Percentiles rank a stretch among this genome's conserved stretches.
Conservation (phyloP, 768 basidiomycete species). For the Leucogyrophana mollusca region DNA sequence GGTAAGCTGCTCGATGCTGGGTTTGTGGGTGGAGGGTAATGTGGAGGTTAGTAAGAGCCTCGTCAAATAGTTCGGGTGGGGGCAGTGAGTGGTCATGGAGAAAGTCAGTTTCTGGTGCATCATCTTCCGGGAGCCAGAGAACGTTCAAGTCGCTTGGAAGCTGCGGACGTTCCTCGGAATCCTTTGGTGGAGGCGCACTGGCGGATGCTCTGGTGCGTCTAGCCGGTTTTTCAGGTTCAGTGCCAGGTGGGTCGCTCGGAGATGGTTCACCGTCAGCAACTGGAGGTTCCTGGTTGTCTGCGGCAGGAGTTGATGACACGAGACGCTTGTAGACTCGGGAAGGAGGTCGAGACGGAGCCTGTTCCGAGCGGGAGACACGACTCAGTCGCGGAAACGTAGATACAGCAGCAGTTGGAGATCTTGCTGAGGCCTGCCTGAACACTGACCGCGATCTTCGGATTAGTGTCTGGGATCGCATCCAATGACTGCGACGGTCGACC, state of each 20-base stretch:
- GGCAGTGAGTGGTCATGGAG: slow-evolving; percentile 46
- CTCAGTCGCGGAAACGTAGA: slow-evolving; percentile 13
- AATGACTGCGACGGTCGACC: slow-evolving; percentile 5
- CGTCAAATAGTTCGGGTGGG: slow-evolving; percentile 72
- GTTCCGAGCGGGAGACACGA: slow-evolving; percentile 26
- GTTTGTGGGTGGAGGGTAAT: slow-evolving; percentile 81
- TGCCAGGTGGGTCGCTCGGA: slow-evolving; percentile 9
- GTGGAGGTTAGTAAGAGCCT: slow-evolving; percentile 71
- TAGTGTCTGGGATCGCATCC: slow-evolving; percentile 38
- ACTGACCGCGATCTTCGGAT: slow-evolving; percentile 33
- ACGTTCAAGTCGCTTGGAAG: slow-evolving; percentile 59
- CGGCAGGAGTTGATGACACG: slow-evolving; percentile 17
- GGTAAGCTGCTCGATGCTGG: slow-evolving; percentile 69
- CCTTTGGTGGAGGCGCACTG: slow-evolving; percentile 4
- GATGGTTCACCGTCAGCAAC: slow-evolving; percentile 19
- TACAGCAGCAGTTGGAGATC: slow-evolving; percentile 22
- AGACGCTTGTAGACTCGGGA: slow-evolving; percentile 22
- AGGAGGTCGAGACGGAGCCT: slow-evolving; percentile 7
- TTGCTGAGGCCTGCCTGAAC: slow-evolving; percentile 24
- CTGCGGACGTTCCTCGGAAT: slow-evolving; percentile 33
- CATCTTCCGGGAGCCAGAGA: slow-evolving; percentile 59
- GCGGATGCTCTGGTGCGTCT: slow-evolving; percentile 16
- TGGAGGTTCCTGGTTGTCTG: slow-evolving; percentile 11
- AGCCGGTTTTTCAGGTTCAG: slow-evolving; percentile 19
- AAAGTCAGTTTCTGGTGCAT: slow-evolving; percentile 28